A percentile compares a stretch with the other conserved stretches of the same genome.
Evolutionary conservation across 345 rosid species (phyloP).

Genomic region (Eucalyptus tenuipes): DNA sequence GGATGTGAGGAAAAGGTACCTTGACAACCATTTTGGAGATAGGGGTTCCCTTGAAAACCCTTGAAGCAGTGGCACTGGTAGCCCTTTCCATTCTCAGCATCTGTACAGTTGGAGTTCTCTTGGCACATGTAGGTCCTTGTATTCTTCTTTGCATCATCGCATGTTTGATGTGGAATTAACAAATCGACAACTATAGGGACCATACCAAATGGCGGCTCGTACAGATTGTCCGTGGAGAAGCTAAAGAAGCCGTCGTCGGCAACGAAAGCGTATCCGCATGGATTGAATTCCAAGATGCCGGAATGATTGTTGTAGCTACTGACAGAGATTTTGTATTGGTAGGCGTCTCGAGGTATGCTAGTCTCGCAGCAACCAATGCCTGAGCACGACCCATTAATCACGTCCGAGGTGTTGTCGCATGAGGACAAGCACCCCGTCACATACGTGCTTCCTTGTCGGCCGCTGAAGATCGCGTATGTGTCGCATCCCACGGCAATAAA

Average conservation of each 20-base stretch:
- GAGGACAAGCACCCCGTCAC: too few species aligned
- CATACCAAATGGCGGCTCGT: too few species aligned
- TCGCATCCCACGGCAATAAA: too few species aligned
- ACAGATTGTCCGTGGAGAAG: background rate
- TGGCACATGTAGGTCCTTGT: background rate
- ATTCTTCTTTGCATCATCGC: background rate
- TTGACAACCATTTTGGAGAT: background rate
- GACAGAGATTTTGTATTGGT: background rate
- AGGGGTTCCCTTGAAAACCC: conserved; percentile 7
- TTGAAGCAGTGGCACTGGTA: conserved; percentile 4
- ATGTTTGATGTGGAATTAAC: background rate
- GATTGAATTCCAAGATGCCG: background rate
- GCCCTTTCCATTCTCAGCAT: background rate
- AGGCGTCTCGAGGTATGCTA: background rate
- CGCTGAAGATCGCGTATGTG: too few species aligned
- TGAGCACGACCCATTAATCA: background rate
- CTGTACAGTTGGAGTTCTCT: background rate
- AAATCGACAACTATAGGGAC: conserved; percentile 1
- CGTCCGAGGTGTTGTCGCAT: too few species aligned
- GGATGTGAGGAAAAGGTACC: background rate
- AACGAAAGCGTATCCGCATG: conserved; percentile 11
- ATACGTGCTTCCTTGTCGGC: too few species aligned
- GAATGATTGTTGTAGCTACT: background rate
- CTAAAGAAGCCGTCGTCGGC: background rate
- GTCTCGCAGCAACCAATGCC: background rate